Conservation (phyloP, 768 basidiomycete species). For the Pholiota conissans region DNA sequence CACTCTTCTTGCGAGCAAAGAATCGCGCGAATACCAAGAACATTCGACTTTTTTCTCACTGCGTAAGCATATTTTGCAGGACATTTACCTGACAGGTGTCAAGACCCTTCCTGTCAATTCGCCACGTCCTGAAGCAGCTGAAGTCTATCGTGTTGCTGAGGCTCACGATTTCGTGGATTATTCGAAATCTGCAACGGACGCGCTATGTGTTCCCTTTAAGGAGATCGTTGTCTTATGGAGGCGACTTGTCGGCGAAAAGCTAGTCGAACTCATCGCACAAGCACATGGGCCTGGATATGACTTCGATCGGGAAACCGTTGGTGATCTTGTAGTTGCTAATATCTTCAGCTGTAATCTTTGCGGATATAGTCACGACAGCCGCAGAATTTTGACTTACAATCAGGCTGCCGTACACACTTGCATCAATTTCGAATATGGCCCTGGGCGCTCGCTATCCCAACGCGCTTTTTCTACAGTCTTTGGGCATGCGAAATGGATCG, state of each 20-base stretch:
- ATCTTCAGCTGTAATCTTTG: background rate
- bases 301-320: constrained; percentile 1
- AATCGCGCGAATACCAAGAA: too few relatives aligned
- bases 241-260: background rate
- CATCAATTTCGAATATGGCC: too few relatives aligned
- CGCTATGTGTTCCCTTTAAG: background rate
- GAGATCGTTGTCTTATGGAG: constrained; percentile 2
- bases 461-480: too few relatives aligned
- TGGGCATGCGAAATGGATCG: too few relatives aligned
- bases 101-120: background rate
- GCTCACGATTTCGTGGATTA: background rate
- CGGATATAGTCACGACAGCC: background rate
- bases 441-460: too few relatives aligned
- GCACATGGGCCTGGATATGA: background rate
- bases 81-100: too few relatives aligned
- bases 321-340: constrained; percentile 7
- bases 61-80: too few relatives aligned
- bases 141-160: background rate
- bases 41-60: too few relatives aligned
- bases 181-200: background rate
- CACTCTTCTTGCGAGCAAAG: too few relatives aligned
- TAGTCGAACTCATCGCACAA: background rate
- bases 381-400: too few relatives aligned
- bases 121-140: background rate
- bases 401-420: too few relatives aligned